Base-by-base conservation (phyloP, 371 early-diverging fungal species). In the Rhizopus arrhizus region DNA sequence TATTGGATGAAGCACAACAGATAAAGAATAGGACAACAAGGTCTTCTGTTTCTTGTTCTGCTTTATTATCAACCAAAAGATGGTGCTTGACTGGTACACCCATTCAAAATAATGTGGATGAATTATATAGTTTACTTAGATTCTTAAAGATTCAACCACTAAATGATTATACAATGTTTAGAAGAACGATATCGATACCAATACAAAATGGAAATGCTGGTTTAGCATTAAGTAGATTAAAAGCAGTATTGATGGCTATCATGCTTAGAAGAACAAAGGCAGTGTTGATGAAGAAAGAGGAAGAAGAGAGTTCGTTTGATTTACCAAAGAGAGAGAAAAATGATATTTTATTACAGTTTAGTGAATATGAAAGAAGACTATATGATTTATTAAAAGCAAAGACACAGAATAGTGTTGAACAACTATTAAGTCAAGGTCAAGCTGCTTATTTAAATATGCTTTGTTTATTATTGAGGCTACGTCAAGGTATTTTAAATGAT, bases 51-150 rank as follows among this genome's bases (percentile, higher is more conserved):
- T 85, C 90, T 4, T 86, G 92, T 46, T 73, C 78, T 32, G 62
- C 65, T 22, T 56, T 96, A 3, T 58, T 68, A 4, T 76, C 91
- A 3, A 68, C 69, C 28, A 87, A 90, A 47, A 78, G 95, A 48
- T 94, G 94, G 91, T 90, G 94, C 52, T 73, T 97, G 41, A 93
- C 95, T 5, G 97, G 96, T 52, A 93, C 88, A 12, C 85, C 86
- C 10, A 72, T 76, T 29, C 93, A 94, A 70, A 98, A 98, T 78
- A 88, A 84, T 52, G 74, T 95, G 16, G 90, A 89, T 33, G 98
- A 98, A 68, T 69, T 96, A 13, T 94, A 82, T 73, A 89, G 93
- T 22, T 73, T 94, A 5, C 64, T 97, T 2, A 83, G 87, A 33
- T 97, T 96, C 63, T 79, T 97, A 13, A 82, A 81, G 29, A 81